Conservation (phyloP, 75 land plant genomes). For the Pinus tabuliformis region DNA sequence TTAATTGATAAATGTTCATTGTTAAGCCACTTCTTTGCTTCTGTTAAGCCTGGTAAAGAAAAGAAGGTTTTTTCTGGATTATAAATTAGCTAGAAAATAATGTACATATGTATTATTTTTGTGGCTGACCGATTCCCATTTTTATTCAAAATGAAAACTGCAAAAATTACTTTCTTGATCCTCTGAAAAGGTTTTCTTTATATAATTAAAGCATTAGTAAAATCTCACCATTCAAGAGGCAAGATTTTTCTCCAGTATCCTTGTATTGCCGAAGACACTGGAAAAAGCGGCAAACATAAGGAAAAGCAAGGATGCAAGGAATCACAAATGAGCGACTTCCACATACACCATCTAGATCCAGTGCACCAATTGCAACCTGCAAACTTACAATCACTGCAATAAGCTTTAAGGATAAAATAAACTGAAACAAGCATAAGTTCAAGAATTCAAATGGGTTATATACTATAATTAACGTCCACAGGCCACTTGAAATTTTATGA, state of each 20-base stretch:
- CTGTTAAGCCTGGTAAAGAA: no score
- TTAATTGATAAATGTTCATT: no score
- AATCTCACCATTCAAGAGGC: slow-evolving; percentile 79
- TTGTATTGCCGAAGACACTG: slow-evolving; percentile 95
- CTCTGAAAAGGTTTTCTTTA: no score
- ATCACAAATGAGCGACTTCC: slow-evolving; percentile 95
- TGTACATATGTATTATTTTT: no score
- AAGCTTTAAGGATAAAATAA: neutral
- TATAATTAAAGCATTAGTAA: neutral
- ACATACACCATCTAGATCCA: slow-evolving; percentile 93
- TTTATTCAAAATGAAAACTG: no score
- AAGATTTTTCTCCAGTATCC: slow-evolving; percentile 80
- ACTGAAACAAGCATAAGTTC: neutral
- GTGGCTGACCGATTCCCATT: no score
- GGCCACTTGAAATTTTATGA: neutral
- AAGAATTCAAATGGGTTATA: neutral
- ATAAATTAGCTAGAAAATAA: no score
- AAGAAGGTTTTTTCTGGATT: no score
- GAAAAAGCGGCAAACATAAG: slow-evolving; percentile 88
- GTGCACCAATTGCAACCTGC: slow-evolving; percentile 96
- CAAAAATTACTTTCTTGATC: no score
- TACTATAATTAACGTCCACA: neutral
- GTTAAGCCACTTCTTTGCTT: no score
- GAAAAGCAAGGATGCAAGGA: slow-evolving; percentile 86
- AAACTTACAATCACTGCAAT: neutral